Percentiles rank a stretch among this genome's conserved stretches.
Evolutionary conservation across 2,329 filamentous ascomycete genomes (phyloP).

Genomic region (Verticillium nubilum): DNA sequence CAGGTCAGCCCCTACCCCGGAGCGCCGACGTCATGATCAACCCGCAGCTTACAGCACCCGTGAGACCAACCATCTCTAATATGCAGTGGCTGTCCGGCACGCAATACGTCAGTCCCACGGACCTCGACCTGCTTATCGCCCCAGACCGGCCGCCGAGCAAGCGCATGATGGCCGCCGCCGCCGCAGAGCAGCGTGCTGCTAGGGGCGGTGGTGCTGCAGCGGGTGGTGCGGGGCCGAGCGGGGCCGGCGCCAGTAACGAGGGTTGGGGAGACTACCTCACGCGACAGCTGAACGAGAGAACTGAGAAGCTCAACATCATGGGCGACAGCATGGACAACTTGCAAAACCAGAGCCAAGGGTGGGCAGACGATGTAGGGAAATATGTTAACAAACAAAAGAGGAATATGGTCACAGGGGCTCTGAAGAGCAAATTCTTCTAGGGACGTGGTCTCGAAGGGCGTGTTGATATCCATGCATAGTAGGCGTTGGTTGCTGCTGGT

Average conservation of each 20-base stretch:
- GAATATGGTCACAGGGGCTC: slow-evolving; percentile 68
- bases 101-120: slow-evolving; percentile 78
- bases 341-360: slow-evolving; percentile 74
- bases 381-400: slow-evolving; percentile 84
- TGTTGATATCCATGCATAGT: not conserved
- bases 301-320: slow-evolving; percentile 78
- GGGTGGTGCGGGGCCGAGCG: slow-evolving; percentile 15
- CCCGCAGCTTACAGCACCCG: slow-evolving; percentile 64
- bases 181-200: slow-evolving; percentile 63
- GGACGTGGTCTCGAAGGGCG: not conserved
- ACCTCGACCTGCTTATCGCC: slow-evolving; percentile 87
- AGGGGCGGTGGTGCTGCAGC: slow-evolving; percentile 27
- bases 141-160: slow-evolving; percentile 84
- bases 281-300: slow-evolving; percentile 82
- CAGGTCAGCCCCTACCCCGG: slow-evolving; percentile 57
- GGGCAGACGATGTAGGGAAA: slow-evolving; percentile 84
- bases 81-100: slow-evolving; percentile 96
- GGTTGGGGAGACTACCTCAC: slow-evolving; percentile 76
- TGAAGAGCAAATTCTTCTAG: slow-evolving; percentile 53
- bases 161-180: slow-evolving; percentile 76
- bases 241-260: slow-evolving; percentile 39
- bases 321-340: slow-evolving; percentile 81
- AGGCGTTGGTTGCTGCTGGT: not conserved
- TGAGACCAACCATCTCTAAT: slow-evolving; percentile 89
- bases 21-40: slow-evolving; percentile 74